Base-by-base conservation (phyloP, 108 stramenopile genomes). In the Fistulifera solaris region DNA sequence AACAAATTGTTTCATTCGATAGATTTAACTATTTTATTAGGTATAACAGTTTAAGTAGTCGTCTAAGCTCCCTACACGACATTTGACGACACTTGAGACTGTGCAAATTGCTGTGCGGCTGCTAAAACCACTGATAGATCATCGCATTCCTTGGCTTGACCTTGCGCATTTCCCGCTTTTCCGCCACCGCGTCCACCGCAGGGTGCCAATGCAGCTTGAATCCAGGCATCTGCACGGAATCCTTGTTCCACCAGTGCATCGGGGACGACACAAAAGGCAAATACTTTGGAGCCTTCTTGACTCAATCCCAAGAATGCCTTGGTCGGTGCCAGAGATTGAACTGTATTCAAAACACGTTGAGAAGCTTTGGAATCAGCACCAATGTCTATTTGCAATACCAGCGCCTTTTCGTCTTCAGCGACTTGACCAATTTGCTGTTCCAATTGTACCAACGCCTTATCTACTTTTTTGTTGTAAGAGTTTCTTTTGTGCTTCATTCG, bases 291-390 rank as follows among this genome's bases (percentile, higher is more conserved):
- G n/a, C 86, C 85, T 62, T 87, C 91, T 50, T 72, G 72, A 48
- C 79, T 84, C 24, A 94, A 25, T 13, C 87, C 93, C 75, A 90
- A 75, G 66, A 90, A 90, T 12, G 85, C 85, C 70, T 86, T 62
- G 15, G 78, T 73, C 0, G 89, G 89, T 12, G 88, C 83, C 47
- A 76, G 42, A 52, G 91, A 89, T 59, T 89, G 76, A 15, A 89
- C 80, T 10, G 90, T 76, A 56, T 96, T 93, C 41, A 85, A 68
- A 27, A 95, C 78, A 63, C 92, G 91, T 40, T 89, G 87, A 0
- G 93, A 92, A 24, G 92, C 84, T 56, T 99, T 97, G 27, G 85
- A 79, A 55, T 97, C 98, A 18, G 94, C 89, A 19, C 83, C 94
- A 63, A 93, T 81, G 22, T 89, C 84, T 13, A 94, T 72, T 35